These are phyloP conservation scores for Mucor racemosus DNA, from an alignment of 371 early-diverging fungal species.

Conservation along the genomic window DNA sequence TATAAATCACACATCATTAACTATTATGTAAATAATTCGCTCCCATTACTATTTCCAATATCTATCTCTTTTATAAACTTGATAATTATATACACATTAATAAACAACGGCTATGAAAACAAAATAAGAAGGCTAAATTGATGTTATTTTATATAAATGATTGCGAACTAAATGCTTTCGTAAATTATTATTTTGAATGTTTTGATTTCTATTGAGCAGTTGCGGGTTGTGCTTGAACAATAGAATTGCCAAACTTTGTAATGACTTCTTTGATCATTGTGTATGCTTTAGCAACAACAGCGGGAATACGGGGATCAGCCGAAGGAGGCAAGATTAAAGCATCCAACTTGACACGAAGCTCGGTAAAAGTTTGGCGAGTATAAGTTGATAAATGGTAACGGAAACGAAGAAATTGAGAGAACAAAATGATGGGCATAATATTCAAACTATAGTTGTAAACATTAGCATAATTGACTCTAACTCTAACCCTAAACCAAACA, in stretches of 20 bases:
- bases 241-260: constrained; percentile 61
- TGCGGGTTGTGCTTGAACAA: constrained; percentile 54
- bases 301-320: constrained; percentile 63
- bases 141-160: too few relatives aligned
- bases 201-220: constrained; percentile 20
- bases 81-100: too few relatives aligned
- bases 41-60: not conserved
- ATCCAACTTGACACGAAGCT: constrained; percentile 61
- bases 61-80: too few relatives aligned
- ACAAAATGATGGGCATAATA: constrained; percentile 77
- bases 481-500: not conserved
- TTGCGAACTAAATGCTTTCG: too few relatives aligned
- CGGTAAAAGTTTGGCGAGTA: constrained; percentile 67
- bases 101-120: too few relatives aligned
- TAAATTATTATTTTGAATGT: not conserved
- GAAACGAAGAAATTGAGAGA: constrained; percentile 85
- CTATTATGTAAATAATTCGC: constrained; percentile 1
- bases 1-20: not conserved
- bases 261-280: constrained; percentile 55
- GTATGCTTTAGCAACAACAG: constrained; percentile 62
- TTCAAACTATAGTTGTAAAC: constrained; percentile 48
- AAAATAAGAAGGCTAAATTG: too few relatives aligned
- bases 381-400: constrained; percentile 79
- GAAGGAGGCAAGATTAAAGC: constrained; percentile 54
- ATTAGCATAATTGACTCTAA: not conserved